Evolutionary conservation across 768 basidiomycete species (phyloP), one percentile per base, ranked within the genome.

Genomic region (Phaeotremella fagi): DNA sequence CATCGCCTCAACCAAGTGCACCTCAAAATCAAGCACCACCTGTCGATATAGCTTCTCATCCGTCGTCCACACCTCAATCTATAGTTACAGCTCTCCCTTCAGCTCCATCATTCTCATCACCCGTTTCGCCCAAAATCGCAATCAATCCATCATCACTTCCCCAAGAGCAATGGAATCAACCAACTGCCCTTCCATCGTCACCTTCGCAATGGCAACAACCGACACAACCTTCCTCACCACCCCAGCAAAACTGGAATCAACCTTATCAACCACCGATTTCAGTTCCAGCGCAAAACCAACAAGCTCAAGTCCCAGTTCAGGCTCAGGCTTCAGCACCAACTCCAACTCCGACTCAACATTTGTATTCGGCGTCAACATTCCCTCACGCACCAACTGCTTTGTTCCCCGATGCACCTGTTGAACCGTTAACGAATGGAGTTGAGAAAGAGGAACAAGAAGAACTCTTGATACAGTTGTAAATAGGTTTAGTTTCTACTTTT

Each of bases 401-500:
- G 3, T 74, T 74, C 58, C 73, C 73, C 4, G 64, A 72, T 37
- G 71, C 71, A 2, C 73, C 73, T 14, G 41, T 44, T 20, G 60
- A 52, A 16, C 41, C 15, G 25, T 16, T 56, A 16, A 47, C 35
- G 24, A 53, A 60, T 47, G 58, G 56, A 6, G 36, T 63, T 22
- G 63, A 66, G 53, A 60, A 60, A 42, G 54, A 68, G 45, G 57
- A 66, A 42, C 49, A 66, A 42, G 63, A 71, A 42, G 72, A 73
- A 46, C 44, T 73, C 56, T 54, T 73, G 48, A 73, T 73, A 46
- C 69, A 73, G 62, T 50, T 73, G 20, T 64, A 29, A 54, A 44
- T 2, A 18, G 33, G 38, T 9, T 41, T 18, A 6, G 38, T 41
- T n/a, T n/a, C n/a, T n/a, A n/a, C n/a, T n/a, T n/a, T n/a, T n/a